These are phyloP conservation scores for Pseudopithomyces chartarum DNA, from an alignment of 2,329 filamentous ascomycete species.

Conservation along the genomic window DNA sequence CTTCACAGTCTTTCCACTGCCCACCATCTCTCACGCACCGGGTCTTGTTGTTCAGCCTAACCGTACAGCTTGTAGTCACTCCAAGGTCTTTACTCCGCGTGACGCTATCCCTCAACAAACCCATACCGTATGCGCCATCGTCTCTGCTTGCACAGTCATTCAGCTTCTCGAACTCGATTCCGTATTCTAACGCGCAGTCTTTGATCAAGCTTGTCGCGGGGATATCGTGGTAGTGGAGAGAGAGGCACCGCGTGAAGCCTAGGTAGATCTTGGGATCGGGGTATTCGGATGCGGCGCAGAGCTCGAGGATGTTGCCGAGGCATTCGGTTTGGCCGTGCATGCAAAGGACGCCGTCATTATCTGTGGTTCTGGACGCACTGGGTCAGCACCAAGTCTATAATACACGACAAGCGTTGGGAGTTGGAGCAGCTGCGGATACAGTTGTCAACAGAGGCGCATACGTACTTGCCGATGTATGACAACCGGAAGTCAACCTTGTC, in stretches of 20 bases:
- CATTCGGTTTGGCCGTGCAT: slow-evolving; percentile 90
- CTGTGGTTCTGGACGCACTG: slow-evolving; percentile 56
- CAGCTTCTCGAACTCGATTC: slow-evolving; percentile 78
- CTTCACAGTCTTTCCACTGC: slow-evolving; percentile 78
- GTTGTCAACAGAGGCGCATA: slow-evolving; percentile 11
- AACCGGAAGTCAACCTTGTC: slow-evolving; percentile 90
- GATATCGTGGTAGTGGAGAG: slow-evolving; percentile 75
- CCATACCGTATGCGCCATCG: slow-evolving; percentile 72
- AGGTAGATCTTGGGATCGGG: slow-evolving; percentile 85
- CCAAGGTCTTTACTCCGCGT: slow-evolving; percentile 59
- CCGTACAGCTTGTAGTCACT: slow-evolving; percentile 55
- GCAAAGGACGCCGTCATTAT: slow-evolving; percentile 81
- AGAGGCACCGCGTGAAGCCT: slow-evolving; percentile 91
- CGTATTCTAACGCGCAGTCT: slow-evolving; percentile 88
- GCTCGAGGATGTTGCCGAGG: slow-evolving; percentile 90
- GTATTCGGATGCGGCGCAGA: slow-evolving; percentile 84
- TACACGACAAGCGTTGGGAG: too few relatives aligned
- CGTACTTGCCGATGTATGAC: slow-evolving; percentile 84
- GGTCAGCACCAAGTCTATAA: not conserved
- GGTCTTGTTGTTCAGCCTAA: slow-evolving; percentile 72
- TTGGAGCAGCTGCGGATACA: not conserved
- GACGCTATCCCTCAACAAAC: slow-evolving; percentile 71
- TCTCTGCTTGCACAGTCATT: slow-evolving; percentile 83
- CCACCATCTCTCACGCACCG: slow-evolving; percentile 84
- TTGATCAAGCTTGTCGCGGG: slow-evolving; percentile 79